Conservation (phyloP, 176 grass and related monocot species). For the Phoenix roebelenii region DNA sequence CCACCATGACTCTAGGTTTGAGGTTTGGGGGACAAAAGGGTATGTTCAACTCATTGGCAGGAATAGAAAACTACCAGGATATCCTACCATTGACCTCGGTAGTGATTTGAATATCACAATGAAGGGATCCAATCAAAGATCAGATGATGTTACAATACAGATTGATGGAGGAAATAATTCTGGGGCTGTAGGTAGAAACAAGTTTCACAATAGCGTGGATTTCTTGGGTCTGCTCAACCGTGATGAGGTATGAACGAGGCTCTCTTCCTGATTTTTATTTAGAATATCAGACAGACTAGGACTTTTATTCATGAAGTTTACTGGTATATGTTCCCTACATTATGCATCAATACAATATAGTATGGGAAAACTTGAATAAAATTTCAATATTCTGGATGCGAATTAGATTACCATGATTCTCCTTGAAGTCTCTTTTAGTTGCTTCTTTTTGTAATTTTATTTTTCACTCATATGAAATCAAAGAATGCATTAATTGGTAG, state of each 20-base stretch:
- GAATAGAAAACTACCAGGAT: constrained; percentile 59
- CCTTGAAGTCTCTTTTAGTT: too few species aligned
- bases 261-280: too few species aligned
- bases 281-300: too few species aligned
- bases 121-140: constrained; percentile 18
- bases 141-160: constrained; percentile 25
- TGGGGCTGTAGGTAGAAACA: constrained; percentile 19
- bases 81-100: constrained; percentile 29
- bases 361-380: too few species aligned
- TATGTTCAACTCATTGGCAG: constrained; percentile 56
- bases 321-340: too few species aligned
- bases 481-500: too few species aligned
- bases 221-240: constrained; percentile 61
- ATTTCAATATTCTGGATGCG: too few species aligned
- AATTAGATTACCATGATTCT: too few species aligned
- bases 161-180: constrained; percentile 22
- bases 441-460: too few species aligned
- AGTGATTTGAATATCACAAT: constrained; percentile 27
- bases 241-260: constrained; percentile 57
- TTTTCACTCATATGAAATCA: too few species aligned
- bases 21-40: constrained; percentile 77
- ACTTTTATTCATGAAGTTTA: too few species aligned
- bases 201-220: constrained; percentile 48
- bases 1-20: constrained; percentile 67
- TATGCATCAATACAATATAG: too few species aligned